These are phyloP conservation scores for Eimeria maxima DNA, from an alignment of 169 alveolate genomes.

Conservation along the genomic window DNA sequence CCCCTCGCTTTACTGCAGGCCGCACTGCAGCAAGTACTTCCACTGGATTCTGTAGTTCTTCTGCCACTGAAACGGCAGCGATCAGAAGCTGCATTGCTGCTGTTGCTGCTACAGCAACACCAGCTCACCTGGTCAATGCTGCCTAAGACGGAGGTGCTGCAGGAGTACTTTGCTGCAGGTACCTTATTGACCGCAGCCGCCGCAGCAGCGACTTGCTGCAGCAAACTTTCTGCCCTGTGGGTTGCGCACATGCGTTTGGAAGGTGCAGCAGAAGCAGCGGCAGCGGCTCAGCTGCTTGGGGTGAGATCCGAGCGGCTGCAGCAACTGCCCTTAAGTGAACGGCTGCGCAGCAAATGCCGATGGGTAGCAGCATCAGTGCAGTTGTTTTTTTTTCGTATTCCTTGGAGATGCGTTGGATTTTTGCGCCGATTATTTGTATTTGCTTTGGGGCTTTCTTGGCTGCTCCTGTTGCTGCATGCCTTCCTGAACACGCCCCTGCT, in stretches of 20 bases:
- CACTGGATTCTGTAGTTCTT: neutral
- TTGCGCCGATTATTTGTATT: neutral
- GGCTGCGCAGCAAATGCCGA: conserved; percentile 34
- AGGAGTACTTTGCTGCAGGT: conserved; percentile 59
- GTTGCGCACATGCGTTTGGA: conserved; percentile 1
- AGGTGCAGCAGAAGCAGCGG: conserved; percentile 30
- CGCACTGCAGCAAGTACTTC: conserved; percentile 56
- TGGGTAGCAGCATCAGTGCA: neutral
- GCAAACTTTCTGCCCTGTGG: conserved; percentile 50
- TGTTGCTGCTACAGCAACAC: conserved; percentile 50
- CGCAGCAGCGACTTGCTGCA: conserved; percentile 49
- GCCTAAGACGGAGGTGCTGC: conserved; percentile 39
- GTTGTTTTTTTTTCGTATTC: neutral
- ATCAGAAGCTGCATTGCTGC: neutral
- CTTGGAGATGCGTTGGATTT: neutral
- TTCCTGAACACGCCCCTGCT: conserved; percentile 22
- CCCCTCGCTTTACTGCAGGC: conserved; percentile 24
- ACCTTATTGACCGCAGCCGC: conserved; percentile 58
- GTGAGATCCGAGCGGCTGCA: neutral
- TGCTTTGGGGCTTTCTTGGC: conserved; percentile 36
- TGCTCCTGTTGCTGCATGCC: conserved; percentile 42
- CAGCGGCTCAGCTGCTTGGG: conserved; percentile 29
- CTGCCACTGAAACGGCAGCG: conserved; percentile 55
- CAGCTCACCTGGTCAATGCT: conserved; percentile 13
- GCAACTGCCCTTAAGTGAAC: conserved; percentile 5